Evolutionary conservation across 2,329 filamentous ascomycete species (phyloP).

Genomic region (Pseudogymnoascus sp.): DNA sequence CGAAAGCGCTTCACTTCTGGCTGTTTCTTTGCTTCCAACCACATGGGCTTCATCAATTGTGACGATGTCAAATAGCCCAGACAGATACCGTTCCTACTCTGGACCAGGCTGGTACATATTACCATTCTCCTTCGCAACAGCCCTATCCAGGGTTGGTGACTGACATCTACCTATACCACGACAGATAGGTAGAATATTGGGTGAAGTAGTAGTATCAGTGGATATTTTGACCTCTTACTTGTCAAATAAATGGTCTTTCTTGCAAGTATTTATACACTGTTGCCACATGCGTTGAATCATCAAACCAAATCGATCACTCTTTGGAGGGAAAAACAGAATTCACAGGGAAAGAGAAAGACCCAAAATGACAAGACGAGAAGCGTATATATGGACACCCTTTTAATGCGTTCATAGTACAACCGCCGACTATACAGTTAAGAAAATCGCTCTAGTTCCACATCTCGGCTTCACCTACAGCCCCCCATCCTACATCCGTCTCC

Average conservation of each 20-base stretch:
- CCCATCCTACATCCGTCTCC: not conserved
- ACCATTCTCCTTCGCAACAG: not conserved
- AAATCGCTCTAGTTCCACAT: constrained; percentile 8
- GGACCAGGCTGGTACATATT: not conserved
- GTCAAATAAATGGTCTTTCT: too few species aligned
- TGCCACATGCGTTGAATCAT: not conserved
- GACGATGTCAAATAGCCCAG: not conserved
- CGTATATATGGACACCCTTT: constrained; percentile 6
- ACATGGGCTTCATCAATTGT: too few species aligned
- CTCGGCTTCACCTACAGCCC: constrained; percentile 3
- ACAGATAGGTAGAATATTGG: too few species aligned
- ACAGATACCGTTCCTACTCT: too few species aligned
- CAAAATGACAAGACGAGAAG: not conserved
- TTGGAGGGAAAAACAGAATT: not conserved
- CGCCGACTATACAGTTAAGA: constrained; percentile 5
- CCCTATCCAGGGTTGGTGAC: too few species aligned
- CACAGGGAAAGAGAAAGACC: not conserved
- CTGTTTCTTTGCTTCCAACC: too few species aligned
- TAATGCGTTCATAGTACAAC: constrained; percentile 7
- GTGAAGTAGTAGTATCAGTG: too few species aligned
- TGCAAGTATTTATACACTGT: too few species aligned
- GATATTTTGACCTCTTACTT: too few species aligned
- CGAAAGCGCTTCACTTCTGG: too few species aligned
- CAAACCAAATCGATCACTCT: not conserved
- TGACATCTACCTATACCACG: too few species aligned